Evolutionary conservation across 768 basidiomycete species (phyloP).

Genomic region (Russula abietina): DNA sequence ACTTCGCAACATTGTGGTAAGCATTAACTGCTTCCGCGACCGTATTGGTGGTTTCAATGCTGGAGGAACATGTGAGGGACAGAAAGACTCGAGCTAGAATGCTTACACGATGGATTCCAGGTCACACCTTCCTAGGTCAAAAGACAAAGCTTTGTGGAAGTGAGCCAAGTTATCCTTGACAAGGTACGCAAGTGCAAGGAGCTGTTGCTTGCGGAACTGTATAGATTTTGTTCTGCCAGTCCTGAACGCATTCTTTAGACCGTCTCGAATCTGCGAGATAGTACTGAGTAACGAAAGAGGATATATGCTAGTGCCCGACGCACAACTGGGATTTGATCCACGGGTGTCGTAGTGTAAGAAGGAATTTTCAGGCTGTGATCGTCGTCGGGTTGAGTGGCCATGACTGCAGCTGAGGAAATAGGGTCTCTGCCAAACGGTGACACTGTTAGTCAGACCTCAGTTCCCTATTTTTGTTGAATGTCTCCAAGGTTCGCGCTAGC

Average conservation of each 20-base stretch:
- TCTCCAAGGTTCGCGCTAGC: neutral
- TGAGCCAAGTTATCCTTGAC: conserved; percentile 63
- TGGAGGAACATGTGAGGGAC: conserved; percentile 27
- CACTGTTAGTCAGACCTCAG: too few species aligned
- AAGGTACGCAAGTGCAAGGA: conserved; percentile 68
- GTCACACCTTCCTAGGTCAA: conserved; percentile 59
- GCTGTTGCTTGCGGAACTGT: conserved; percentile 65
- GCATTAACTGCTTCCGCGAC: conserved; percentile 49
- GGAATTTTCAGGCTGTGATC: neutral
- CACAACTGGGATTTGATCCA: conserved; percentile 30
- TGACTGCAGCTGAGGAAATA: too few species aligned
- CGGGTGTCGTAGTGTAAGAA: conserved; percentile 16
- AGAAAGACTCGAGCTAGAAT: neutral
- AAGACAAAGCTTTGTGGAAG: conserved; percentile 51
- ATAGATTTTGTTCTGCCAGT: conserved; percentile 62
- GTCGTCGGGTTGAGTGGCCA: neutral
- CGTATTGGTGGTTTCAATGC: conserved; percentile 54
- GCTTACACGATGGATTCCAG: conserved; percentile 53
- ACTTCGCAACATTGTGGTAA: conserved; percentile 62
- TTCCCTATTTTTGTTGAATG: neutral
- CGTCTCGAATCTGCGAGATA: conserved; percentile 45
- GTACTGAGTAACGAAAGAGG: neutral
- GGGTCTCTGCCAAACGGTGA: too few species aligned
- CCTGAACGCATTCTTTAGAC: conserved; percentile 52
- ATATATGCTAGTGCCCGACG: neutral